Evolutionary conservation across 2,329 filamentous ascomycete genomes (phyloP).

Genomic region (Neurospora sp.): DNA sequence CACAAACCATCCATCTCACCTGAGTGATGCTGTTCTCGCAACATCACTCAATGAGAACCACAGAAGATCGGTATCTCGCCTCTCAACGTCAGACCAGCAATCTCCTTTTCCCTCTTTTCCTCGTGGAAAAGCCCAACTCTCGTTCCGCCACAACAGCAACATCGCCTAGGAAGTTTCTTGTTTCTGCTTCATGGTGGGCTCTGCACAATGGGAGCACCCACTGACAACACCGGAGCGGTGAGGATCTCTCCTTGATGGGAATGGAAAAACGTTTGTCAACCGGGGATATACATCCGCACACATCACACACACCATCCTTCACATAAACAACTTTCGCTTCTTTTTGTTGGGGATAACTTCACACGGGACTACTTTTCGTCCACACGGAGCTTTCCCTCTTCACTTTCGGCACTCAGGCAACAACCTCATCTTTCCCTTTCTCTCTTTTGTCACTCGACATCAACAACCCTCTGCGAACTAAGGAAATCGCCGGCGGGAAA

Average conservation of each 20-base stretch:
- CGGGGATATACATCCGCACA: neutral
- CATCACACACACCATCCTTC: neutral
- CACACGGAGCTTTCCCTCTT: neutral
- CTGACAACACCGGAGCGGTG: neutral
- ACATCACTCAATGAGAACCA: neutral
- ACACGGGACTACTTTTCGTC: neutral
- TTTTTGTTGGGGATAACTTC: neutral
- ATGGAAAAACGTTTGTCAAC: neutral
- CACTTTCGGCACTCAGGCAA: neutral
- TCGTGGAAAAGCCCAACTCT: neutral
- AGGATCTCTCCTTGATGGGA: neutral
- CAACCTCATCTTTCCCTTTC: neutral
- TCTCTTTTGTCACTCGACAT: neutral
- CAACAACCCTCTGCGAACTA: neutral
- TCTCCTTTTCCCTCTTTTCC: neutral
- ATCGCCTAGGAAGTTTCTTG: neutral
- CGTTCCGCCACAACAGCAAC: neutral
- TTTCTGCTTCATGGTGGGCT: neutral
- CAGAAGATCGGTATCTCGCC: conserved; percentile 4
- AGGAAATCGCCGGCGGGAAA: neutral
- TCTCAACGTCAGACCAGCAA: conserved; percentile 2
- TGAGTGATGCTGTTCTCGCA: neutral
- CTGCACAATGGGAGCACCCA: neutral
- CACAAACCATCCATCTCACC: neutral
- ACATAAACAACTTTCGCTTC: neutral